These are phyloP conservation scores for Plantago ovata DNA, from an alignment of 257 asterid species.

Conservation along the genomic window DNA sequence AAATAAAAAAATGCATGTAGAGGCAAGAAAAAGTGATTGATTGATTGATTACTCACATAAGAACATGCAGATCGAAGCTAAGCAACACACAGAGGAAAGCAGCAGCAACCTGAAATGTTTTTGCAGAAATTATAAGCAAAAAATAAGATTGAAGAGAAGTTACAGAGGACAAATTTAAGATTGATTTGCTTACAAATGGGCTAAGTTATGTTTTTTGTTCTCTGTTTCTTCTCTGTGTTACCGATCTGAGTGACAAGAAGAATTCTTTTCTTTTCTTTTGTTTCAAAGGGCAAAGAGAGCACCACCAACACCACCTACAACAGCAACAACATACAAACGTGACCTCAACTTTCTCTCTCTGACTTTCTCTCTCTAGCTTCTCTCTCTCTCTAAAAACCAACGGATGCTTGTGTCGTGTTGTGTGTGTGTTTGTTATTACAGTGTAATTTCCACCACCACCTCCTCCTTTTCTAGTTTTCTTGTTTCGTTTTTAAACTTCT, in stretches of 20 bases:
- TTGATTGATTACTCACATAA: slow-evolving; percentile 6
- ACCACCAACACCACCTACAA: slow-evolving; percentile 12
- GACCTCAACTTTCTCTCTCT: slow-evolving; percentile 26
- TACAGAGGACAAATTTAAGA: too few relatives aligned
- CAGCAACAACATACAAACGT: slow-evolving; percentile 32
- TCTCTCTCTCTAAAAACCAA: slow-evolving; percentile 26
- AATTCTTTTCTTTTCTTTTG: background rate
- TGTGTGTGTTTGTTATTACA: slow-evolving; percentile 7
- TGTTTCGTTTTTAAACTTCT: background rate
- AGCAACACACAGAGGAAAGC: slow-evolving; percentile 5
- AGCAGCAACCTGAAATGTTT: slow-evolving; percentile 1
- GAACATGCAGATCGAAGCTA: slow-evolving; percentile 34
- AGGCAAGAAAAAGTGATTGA: background rate
- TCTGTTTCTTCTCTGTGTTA: slow-evolving; percentile 20
- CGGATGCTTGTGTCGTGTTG: slow-evolving; percentile 21
- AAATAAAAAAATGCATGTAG: slow-evolving; percentile 16
- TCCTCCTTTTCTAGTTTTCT: background rate
- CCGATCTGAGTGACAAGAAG: slow-evolving; percentile 37
- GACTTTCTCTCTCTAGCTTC: slow-evolving; percentile 16
- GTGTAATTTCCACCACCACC: background rate
- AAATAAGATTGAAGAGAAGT: too few relatives aligned
- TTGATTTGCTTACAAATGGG: slow-evolving; percentile 29
- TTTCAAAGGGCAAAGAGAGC: background rate
- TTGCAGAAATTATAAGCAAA: background rate
- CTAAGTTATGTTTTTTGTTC: slow-evolving; percentile 12